These are phyloP conservation scores for Magnusiomyces tetraspermus DNA, from an alignment of 1,139 yeast species.

Conservation along the genomic window DNA sequence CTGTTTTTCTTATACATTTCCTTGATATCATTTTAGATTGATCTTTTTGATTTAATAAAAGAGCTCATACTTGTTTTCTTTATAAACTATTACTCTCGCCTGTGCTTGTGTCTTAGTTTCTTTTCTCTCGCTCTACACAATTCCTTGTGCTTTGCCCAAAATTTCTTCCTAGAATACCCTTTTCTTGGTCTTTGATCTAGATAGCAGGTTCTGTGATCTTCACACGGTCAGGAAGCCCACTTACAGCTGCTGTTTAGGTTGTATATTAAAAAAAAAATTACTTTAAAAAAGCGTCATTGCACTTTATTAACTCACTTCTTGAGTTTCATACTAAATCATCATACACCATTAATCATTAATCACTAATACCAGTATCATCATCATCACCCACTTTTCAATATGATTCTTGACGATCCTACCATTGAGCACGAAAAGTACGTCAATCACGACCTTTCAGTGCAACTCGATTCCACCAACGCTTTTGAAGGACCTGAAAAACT, in stretches of 20 bases:
- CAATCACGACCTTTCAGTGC: constrained; percentile 70
- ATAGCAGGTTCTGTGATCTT: constrained; percentile 16
- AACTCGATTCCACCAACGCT: constrained; percentile 78
- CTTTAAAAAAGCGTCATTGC: too few species aligned
- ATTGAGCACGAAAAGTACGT: constrained; percentile 43
- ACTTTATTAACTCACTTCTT: too few species aligned
- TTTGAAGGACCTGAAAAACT: constrained; percentile 97
- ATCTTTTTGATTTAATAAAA: not conserved
- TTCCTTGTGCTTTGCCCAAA: not conserved
- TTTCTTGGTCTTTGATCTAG: constrained; percentile 6
- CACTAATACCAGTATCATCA: not conserved
- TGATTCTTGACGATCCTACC: constrained; percentile 21
- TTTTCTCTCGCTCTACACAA: too few species aligned
- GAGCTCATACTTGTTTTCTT: too few species aligned
- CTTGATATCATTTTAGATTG: not conserved
- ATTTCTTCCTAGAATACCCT: not conserved
- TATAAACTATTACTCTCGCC: too few species aligned
- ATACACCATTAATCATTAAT: not conserved
- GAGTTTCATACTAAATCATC: not conserved
- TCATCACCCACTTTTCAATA: constrained; percentile 6
- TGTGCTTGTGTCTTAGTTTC: too few species aligned
- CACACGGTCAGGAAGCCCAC: constrained; percentile 15
- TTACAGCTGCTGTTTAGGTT: constrained; percentile 15
- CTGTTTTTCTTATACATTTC: constrained; percentile 23
- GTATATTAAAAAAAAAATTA: too few species aligned